These are phyloP conservation scores for Cyberlindnera euphorbiae DNA, from an alignment of 805 yeast species.

Conservation along the genomic window DNA sequence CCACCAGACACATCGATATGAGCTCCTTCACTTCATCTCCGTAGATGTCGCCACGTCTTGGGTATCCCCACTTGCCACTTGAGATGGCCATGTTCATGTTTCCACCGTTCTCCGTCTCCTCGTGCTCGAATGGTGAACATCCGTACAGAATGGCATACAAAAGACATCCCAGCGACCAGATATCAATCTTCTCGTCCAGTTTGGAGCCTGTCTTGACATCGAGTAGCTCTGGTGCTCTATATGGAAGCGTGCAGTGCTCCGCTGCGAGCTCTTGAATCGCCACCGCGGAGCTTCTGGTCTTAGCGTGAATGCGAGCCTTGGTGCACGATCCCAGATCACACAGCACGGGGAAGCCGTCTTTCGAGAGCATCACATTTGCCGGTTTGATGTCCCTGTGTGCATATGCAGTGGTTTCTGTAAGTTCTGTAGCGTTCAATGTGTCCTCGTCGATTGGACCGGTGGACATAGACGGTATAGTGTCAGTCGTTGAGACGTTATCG, in stretches of 20 bases:
- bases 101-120: conserved; percentile 78
- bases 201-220: conserved; percentile 65
- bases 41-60: conserved; percentile 34
- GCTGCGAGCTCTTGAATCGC: conserved; percentile 76
- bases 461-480: conserved; percentile 24
- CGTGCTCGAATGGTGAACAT: conserved; percentile 81
- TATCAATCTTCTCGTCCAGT: conserved; percentile 72
- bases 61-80: conserved; percentile 43
- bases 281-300: conserved; percentile 64
- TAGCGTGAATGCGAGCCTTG: conserved; percentile 50
- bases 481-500: conserved; percentile 14
- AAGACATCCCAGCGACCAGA: conserved; percentile 91
- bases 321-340: conserved; percentile 82
- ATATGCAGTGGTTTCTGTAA: conserved; percentile 57
- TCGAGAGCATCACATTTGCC: conserved; percentile 77
- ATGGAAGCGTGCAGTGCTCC: conserved; percentile 82
- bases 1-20: conserved; percentile 54
- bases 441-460: conserved; percentile 29
- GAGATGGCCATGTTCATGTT: conserved; percentile 69
- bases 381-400: conserved; percentile 91
- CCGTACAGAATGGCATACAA: conserved; percentile 74
- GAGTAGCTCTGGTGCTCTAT: conserved; percentile 85
- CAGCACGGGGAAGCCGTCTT: conserved; percentile 71
- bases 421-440: conserved; percentile 43
- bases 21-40: conserved; percentile 51